Conservation (phyloP, 2,329 filamentous ascomycete genomes). For the Xylaria polymorpha region DNA sequence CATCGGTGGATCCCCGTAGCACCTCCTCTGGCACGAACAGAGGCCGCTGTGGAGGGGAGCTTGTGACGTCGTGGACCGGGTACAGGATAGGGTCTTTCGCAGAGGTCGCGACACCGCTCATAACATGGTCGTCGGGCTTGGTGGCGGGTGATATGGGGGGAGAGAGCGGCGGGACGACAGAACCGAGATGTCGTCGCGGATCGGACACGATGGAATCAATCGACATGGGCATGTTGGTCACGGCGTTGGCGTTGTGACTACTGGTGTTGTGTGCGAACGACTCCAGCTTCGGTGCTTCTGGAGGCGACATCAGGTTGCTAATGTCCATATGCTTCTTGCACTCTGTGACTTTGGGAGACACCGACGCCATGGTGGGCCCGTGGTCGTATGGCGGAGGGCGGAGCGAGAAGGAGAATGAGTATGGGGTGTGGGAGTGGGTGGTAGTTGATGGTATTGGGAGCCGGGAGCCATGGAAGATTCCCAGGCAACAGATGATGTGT, state of each 20-base stretch:
- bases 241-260: neutral
- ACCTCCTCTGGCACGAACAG: constrained; percentile 60
- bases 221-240: constrained; percentile 40
- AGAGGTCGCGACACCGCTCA: constrained; percentile 49
- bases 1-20: constrained; percentile 53
- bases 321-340: constrained; percentile 60
- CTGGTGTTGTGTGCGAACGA: constrained; percentile 57
- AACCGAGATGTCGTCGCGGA: constrained; percentile 52
- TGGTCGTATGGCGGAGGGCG: constrained; percentile 31
- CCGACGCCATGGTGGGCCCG: constrained; percentile 41
- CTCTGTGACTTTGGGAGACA: constrained; percentile 35
- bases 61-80: constrained; percentile 58
- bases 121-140: constrained; percentile 51
- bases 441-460: constrained; percentile 31
- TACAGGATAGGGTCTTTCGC: constrained; percentile 70
- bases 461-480: constrained; percentile 40
- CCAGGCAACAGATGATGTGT: constrained; percentile 40
- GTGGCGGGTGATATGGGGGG: constrained; percentile 68
- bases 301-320: constrained; percentile 71
- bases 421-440: constrained; percentile 4
- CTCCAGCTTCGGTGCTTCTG: constrained; percentile 65
- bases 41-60: constrained; percentile 59
- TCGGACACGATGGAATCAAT: constrained; percentile 45
- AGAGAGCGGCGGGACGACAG: constrained; percentile 61
- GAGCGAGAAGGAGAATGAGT: constrained; percentile 30